Evolutionary conservation across 441 rosid species (phyloP).

Genomic region (Geranium incanum): DNA sequence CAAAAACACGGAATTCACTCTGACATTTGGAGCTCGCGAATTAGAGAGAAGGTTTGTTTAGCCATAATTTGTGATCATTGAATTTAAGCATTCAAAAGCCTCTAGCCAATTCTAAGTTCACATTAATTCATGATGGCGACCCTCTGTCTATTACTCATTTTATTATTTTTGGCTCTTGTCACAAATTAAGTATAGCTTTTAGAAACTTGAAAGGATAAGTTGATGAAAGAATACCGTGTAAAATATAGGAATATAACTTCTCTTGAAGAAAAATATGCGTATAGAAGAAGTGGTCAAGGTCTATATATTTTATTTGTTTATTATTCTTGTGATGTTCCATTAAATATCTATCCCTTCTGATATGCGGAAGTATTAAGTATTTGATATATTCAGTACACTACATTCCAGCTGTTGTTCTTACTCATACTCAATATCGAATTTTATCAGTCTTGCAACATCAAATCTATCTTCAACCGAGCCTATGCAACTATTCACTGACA

Average conservation of each 20-base stretch:
- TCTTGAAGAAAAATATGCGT: neutral
- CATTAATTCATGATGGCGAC: neutral
- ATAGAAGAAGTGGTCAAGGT: no score
- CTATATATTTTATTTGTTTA: no score
- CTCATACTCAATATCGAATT: neutral
- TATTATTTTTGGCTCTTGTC: neutral
- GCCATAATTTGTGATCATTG: neutral
- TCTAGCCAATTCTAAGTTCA: neutral
- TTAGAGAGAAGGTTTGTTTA: slow-evolving; percentile 62
- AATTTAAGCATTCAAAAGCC: neutral
- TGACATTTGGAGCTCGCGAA: slow-evolving; percentile 60
- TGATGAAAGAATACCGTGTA: neutral
- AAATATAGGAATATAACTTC: no score
- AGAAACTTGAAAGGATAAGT: neutral
- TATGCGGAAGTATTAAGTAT: no score
- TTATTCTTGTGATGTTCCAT: neutral
- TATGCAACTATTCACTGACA: neutral
- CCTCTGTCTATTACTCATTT: neutral
- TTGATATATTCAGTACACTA: no score
- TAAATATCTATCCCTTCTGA: neutral
- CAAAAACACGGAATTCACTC: slow-evolving; percentile 45
- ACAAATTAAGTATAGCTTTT: neutral
- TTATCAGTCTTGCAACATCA: neutral
- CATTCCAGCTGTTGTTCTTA: no score
- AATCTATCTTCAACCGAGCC: neutral